Base-by-base conservation (phyloP, 1,284 basidiomycete genomes). In the Melampsora larici-populina region DNA sequence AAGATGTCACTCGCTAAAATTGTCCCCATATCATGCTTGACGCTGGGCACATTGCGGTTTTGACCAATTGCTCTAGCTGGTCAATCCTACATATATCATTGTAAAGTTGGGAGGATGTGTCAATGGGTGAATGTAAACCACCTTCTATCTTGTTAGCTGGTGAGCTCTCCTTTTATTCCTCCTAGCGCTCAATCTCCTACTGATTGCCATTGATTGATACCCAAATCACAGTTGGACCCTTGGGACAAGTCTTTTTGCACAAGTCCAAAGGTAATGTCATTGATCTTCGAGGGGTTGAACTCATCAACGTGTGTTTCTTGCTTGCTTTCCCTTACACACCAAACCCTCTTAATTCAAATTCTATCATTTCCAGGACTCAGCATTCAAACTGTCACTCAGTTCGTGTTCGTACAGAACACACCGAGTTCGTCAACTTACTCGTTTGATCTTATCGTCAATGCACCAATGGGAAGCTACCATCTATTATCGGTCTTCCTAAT, bases 11-110 rank as follows among this genome's bases (percentile, higher is more conserved):
- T 3, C 88, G 88, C 18, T 88, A 89, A 78, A 86, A 89, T 48
- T 92, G 93, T 84, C 93, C 89, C 81, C 92, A 97, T 83, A 87
- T 99, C 66, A 89, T 99, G 18, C 88, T 99, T 68, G 97, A 99
- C 83, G 97, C 97, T 9, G 97, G 97, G 81, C 96, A 98, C 83
- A 97, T 99, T 80, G 89, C 94, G 0, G 90, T 99, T 63, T 90
- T 92, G 81, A 97, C 94, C 82, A 89, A 96, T n/a, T n/a, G n/a
- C 4, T 29, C 13, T 29, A 77, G 75, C 67, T 40, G 66, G 67
- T 24, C 75, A 77, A 49, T 63, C 86, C 26, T 92, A 95, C 83
- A 89, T 94, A 78, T 87, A 89, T 62, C 93, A 94, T 85, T 82
- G 95, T 83, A 94, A 94, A 86, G 92, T 51, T 93, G 90, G 89